phyloP scores from a whole-genome alignment of 192 early-diverging fungal species.

The Dimargaris xerosporica region DNA sequence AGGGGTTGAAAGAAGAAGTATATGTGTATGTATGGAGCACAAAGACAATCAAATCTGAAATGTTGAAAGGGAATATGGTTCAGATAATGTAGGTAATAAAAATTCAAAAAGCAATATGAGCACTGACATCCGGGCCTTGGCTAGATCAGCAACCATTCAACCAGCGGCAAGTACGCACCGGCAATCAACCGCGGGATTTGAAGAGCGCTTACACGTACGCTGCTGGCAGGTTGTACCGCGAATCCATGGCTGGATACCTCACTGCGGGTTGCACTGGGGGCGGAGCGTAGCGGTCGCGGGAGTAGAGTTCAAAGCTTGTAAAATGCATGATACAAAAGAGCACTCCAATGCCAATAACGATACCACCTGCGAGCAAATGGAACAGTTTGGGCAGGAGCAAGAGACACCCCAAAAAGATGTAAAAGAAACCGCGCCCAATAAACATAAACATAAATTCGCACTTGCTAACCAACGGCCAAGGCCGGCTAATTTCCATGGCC shows the following conservation, averaged over 20 bases:
- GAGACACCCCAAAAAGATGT: conserved; percentile 1
- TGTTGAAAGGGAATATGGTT: background rate
- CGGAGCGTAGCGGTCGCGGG: conserved; percentile 5
- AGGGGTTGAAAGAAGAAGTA: too few relatives aligned
- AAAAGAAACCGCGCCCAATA: conserved; percentile 5
- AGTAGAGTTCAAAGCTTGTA: conserved; percentile 10
- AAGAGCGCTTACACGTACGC: conserved; percentile 1
- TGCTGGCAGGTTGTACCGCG: conserved; percentile 10
- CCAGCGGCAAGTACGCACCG: background rate
- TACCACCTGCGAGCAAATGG: background rate
- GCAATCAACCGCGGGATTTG: background rate
- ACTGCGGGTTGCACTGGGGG: conserved; percentile 8
- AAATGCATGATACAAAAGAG: conserved; percentile 12
- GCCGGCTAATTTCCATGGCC: conserved; percentile 8
- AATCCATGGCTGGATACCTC: conserved; percentile 6
- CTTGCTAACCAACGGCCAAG: conserved; percentile 1
- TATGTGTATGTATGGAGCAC: too few relatives aligned
- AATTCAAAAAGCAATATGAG: too few relatives aligned
- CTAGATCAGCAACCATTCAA: background rate
- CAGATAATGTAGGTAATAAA: too few relatives aligned
- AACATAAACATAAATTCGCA: conserved; percentile 11
- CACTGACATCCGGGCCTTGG: background rate
- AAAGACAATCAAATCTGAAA: background rate
- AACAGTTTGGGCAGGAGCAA: background rate
- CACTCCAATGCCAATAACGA: conserved; percentile 1